Evolutionary conservation across 345 rosid genomes (phyloP), one percentile per base, ranked within the genome.

Genomic region (Salix suchowensis): DNA sequence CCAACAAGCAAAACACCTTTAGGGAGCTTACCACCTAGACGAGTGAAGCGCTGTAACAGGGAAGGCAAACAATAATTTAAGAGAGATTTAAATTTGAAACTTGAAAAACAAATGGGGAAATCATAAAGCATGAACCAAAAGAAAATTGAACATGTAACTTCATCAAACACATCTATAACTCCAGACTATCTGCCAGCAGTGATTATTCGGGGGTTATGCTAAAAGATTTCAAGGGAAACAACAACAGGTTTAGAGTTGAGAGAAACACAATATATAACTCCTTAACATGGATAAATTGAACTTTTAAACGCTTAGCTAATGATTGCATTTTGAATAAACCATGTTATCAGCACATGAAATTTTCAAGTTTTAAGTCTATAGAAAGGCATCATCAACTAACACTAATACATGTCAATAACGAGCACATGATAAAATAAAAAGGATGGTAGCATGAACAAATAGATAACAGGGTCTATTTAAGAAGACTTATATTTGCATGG

Each of bases 1-100:
- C 99, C 99, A 71, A 92, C 90, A 71, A 96, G 99, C 79, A 93
- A 81, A 83, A 96, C 97, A 76, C 99, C 99, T 81, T 96, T 96
- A 12, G 99, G 99, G 24, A 96, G 97, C 89, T 96, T 96, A 70
- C 99, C 99, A 11, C 99, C 99, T 19, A 96, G 85, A 67, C 97
- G 93, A 82, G 99, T 96, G 82, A 96, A 96, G 70, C 98, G 93
- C 99, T 96, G 88, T n/a, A 70, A 84, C 62, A 72, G 72, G 18
- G 75, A 78, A 39, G 65, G 58, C 15, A 48, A 77, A 65, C 54
- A 46, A 60, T 15, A 42, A 34, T 34, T 36, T 8, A 58, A 70
- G 4, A 16, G 34, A 48, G 6, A 30, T 24, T 14, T 23, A 39
- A 14, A 16, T 18, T 36, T 67, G 2, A 16, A 10, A 28, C 21